phyloP scores from a whole-genome alignment of 306 rosid genomes.

The Morella rubra region DNA sequence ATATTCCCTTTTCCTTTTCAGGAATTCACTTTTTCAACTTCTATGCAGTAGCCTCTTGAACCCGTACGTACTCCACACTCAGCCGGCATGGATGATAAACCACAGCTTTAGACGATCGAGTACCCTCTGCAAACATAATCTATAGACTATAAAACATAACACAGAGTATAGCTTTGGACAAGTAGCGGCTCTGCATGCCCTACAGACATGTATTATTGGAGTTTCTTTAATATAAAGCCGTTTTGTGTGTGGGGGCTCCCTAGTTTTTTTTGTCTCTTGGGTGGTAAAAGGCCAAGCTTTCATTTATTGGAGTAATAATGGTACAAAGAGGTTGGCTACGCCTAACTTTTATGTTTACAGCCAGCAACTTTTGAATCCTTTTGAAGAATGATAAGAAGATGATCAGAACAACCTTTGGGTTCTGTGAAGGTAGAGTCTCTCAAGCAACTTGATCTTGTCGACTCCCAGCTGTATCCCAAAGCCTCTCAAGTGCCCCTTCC shows the following conservation, averaged over 20 bases:
- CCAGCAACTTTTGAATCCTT: slow-evolving; percentile 47
- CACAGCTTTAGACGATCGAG: background rate
- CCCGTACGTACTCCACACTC: background rate
- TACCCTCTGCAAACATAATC: background rate
- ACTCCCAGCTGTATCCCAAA: slow-evolving; percentile 48
- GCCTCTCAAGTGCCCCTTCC: slow-evolving; percentile 13
- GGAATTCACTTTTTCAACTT: background rate
- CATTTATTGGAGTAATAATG: slow-evolving; percentile 48
- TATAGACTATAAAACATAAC: background rate
- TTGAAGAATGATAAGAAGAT: slow-evolving; percentile 65
- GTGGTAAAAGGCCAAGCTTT: slow-evolving; percentile 33
- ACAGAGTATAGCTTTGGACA: slow-evolving; percentile 26
- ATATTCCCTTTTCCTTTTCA: background rate
- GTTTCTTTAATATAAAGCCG: slow-evolving; percentile 3
- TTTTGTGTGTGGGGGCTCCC: background rate
- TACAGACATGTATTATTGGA: slow-evolving; percentile 19
- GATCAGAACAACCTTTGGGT: slow-evolving; percentile 50
- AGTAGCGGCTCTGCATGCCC: slow-evolving; percentile 22
- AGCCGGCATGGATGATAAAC: background rate
- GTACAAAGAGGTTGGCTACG: slow-evolving; percentile 45
- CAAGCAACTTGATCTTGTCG: slow-evolving; percentile 29
- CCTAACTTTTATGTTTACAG: slow-evolving; percentile 48
- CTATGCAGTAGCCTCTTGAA: background rate
- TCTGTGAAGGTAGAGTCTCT: slow-evolving; percentile 36
- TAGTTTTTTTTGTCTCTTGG: background rate